Conservation (phyloP, 2,329 filamentous ascomycete genomes). For the Orbilia ellipsospora region DNA sequence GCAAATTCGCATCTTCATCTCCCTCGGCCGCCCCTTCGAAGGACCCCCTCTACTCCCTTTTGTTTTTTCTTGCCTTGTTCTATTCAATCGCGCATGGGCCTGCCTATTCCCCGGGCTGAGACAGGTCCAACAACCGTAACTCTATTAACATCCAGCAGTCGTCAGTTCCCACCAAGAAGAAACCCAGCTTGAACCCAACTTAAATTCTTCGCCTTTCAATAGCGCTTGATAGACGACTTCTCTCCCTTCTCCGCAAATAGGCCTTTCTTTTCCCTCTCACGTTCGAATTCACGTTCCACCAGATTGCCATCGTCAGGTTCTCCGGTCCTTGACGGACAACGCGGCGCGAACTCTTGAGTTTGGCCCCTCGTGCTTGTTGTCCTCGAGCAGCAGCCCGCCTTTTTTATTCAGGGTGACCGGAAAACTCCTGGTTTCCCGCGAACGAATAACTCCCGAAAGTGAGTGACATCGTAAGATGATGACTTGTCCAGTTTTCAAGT, state of each 20-base stretch:
- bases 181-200: conserved; percentile 52
- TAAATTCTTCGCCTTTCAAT: conserved; percentile 51
- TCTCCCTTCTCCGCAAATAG: conserved; percentile 57
- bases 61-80: conserved; percentile 19
- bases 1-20: conserved; percentile 12
- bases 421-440: conserved; percentile 35
- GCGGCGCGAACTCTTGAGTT: conserved; percentile 49
- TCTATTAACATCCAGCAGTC: conserved; percentile 31
- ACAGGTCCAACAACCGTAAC: conserved; percentile 55
- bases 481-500: conserved; percentile 29
- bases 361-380: conserved; percentile 36
- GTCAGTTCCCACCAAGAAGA: conserved; percentile 48
- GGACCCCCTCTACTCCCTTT: conserved; percentile 22
- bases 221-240: conserved; percentile 55
- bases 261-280: conserved; percentile 49
- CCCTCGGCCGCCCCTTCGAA: neutral
- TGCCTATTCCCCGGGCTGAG: conserved; percentile 54
- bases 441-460: conserved; percentile 30
- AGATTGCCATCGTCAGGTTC: conserved; percentile 16
- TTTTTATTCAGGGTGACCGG: conserved; percentile 39
- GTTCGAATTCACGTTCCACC: conserved; percentile 31
- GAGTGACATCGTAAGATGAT: conserved; percentile 19
- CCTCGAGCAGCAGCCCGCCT: conserved; percentile 15
- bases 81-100: conserved; percentile 54
- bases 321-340: conserved; percentile 41